Evolutionary conservation across 1,284 basidiomycete genomes (phyloP).

Genomic region (Ganoderma lucidum): DNA sequence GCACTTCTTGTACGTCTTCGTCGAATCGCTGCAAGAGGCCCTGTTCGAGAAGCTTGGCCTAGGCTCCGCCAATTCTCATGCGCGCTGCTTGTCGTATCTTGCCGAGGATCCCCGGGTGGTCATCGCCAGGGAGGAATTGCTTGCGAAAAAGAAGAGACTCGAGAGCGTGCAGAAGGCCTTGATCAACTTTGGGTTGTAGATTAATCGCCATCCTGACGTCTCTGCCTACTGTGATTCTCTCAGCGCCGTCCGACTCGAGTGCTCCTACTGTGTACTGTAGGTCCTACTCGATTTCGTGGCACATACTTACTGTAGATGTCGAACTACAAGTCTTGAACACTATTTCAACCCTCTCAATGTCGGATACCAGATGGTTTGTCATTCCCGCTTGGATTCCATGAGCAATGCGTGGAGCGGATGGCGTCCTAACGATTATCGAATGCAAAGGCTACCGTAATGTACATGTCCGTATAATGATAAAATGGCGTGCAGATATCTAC

Average conservation of each 20-base stretch:
- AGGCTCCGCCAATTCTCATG: slow-evolving; percentile 43
- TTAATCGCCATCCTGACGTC: background rate
- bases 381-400: background rate
- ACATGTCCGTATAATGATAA: slow-evolving; percentile 43
- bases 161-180: slow-evolving; percentile 45
- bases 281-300: background rate
- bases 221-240: background rate
- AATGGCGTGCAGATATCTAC: slow-evolving; percentile 24
- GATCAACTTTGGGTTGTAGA: slow-evolving; percentile 40
- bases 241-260: background rate
- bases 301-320: background rate
- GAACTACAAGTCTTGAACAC: background rate
- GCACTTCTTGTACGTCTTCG: slow-evolving; percentile 49
- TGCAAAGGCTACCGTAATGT: slow-evolving; percentile 35
- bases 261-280: too few relatives aligned
- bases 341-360: too few relatives aligned
- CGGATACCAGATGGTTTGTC: background rate
- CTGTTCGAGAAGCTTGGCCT: slow-evolving; percentile 50
- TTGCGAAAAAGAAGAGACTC: slow-evolving; percentile 39
- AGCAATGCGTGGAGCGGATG: background rate
- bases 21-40: slow-evolving; percentile 43
- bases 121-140: slow-evolving; percentile 46
- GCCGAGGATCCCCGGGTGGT: slow-evolving; percentile 50
- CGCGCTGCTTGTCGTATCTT: slow-evolving; percentile 47
- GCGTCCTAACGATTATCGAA: slow-evolving; percentile 26